A percentile compares a stretch with the other conserved stretches of the same genome.
Evolutionary conservation across 352 stramenopile genomes (phyloP).

Genomic region (Phytophthora quininea): DNA sequence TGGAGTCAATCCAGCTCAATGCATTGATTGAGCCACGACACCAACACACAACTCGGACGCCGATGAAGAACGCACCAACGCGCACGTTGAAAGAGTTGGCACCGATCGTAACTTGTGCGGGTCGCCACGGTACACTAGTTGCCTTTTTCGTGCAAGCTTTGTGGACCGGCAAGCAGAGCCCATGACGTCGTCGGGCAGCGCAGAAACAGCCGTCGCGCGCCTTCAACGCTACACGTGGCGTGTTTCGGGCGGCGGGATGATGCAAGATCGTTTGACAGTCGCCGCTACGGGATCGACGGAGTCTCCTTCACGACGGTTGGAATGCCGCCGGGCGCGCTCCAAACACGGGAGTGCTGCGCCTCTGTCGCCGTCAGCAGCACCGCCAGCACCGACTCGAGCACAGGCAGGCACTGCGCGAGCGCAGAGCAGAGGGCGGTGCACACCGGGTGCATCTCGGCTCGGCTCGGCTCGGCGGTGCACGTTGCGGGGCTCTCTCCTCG

Average conservation of each 20-base stretch:
- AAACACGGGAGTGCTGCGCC: background rate
- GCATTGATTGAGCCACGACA: no score
- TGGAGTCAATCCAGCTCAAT: no score
- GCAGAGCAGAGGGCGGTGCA: no score
- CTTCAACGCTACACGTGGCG: constrained; percentile 21
- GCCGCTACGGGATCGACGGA: background rate
- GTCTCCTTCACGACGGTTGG: no score
- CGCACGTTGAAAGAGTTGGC: no score
- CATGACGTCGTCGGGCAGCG: constrained; percentile 34
- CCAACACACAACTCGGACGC: no score
- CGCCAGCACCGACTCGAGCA: no score
- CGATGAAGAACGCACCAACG: no score
- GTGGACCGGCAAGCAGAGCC: constrained; percentile 4
- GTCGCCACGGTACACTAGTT: background rate
- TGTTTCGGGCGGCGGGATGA: constrained; percentile 34
- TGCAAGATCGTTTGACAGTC: constrained; percentile 28
- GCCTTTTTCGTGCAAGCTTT: background rate
- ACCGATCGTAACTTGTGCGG: background rate
- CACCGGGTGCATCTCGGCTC: no score
- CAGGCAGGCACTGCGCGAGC: no score
- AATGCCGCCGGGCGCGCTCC: background rate
- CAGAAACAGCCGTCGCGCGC: constrained; percentile 22
- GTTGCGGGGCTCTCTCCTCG: background rate
- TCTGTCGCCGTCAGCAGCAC: background rate
- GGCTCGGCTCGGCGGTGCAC: no score